These are phyloP conservation scores for Edhazardia aedis DNA, from an alignment of 371 early-diverging fungal species.

Conservation along the genomic window DNA sequence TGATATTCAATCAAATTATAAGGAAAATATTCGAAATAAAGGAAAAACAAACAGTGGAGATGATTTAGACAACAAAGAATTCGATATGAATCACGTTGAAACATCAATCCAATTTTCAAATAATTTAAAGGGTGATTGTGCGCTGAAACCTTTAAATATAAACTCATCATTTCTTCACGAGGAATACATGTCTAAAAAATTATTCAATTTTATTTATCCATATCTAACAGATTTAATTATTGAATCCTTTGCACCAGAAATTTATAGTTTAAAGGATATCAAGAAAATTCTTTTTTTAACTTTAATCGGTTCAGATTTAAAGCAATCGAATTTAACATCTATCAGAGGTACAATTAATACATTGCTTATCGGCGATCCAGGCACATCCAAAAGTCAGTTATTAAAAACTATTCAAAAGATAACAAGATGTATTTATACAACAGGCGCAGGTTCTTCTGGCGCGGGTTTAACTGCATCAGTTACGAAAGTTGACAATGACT, in stretches of 20 bases:
- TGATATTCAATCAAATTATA: too few relatives aligned
- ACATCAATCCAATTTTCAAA: too few relatives aligned
- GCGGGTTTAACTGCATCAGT: conserved; percentile 56
- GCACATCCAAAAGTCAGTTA: conserved; percentile 61
- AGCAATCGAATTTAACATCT: conserved; percentile 68
- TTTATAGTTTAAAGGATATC: conserved; percentile 75
- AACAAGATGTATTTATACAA: conserved; percentile 49
- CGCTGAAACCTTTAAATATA: too few relatives aligned
- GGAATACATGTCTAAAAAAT: too few relatives aligned
- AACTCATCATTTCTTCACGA: too few relatives aligned
- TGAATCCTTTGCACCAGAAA: conserved; percentile 81
- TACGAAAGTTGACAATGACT: conserved; percentile 53
- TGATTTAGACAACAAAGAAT: too few relatives aligned
- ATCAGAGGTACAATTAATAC: conserved; percentile 57
- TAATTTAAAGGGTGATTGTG: too few relatives aligned
- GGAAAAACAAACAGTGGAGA: too few relatives aligned
- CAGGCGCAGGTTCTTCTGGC: conserved; percentile 55
- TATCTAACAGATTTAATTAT: too few relatives aligned
- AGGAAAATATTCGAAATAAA: too few relatives aligned
- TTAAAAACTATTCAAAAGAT: conserved; percentile 45
- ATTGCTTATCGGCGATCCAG: conserved; percentile 60
- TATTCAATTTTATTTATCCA: too few relatives aligned
- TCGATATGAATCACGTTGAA: too few relatives aligned
- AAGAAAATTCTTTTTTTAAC: conserved; percentile 84
- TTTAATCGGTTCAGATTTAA: conserved; percentile 82